A percentile compares a stretch with the other conserved stretches of the same genome.
Evolutionary conservation across 1,139 yeast species (phyloP).

Genomic region (Meyerozyma guilliermondii): DNA sequence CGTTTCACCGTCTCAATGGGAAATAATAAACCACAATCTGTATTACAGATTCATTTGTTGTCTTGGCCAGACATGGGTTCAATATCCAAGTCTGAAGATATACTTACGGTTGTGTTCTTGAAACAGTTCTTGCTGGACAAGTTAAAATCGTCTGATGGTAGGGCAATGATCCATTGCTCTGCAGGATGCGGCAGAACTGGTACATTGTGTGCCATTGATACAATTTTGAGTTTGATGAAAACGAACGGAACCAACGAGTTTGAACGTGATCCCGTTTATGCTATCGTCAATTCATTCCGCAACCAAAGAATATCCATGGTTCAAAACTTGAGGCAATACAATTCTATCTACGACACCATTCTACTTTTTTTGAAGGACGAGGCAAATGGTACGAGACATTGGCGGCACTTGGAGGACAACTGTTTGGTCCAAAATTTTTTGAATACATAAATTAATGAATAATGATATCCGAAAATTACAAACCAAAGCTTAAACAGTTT

Average conservation of each 20-base stretch:
- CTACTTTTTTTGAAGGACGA: slow-evolving; percentile 18
- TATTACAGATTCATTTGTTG: slow-evolving; percentile 44
- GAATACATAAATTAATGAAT: neutral
- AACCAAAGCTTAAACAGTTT: too few relatives aligned
- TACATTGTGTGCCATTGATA: slow-evolving; percentile 72
- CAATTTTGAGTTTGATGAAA: slow-evolving; percentile 45
- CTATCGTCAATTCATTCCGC: slow-evolving; percentile 56
- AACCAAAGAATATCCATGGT: slow-evolving; percentile 80
- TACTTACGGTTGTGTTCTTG: slow-evolving; percentile 37
- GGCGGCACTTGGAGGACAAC: slow-evolving; percentile 7
- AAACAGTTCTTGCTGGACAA: slow-evolving; percentile 17
- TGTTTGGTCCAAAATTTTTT: neutral
- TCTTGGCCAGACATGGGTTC: slow-evolving; percentile 55
- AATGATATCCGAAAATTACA: neutral
- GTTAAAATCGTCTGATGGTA: slow-evolving; percentile 17
- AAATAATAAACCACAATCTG: slow-evolving; percentile 17
- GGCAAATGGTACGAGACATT: slow-evolving; percentile 6
- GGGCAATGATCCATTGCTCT: slow-evolving; percentile 74
- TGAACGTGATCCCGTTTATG: slow-evolving; percentile 39
- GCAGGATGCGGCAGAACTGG: slow-evolving; percentile 96
- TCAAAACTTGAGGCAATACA: slow-evolving; percentile 70
- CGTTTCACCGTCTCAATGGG: slow-evolving; percentile 28
- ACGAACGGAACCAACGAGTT: slow-evolving; percentile 11
- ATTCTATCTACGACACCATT: slow-evolving; percentile 59
- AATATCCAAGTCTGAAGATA: slow-evolving; percentile 30